Evolutionary conservation across 2,329 filamentous ascomycete genomes (phyloP).

Genomic region (Sclerotinia spermophila): DNA sequence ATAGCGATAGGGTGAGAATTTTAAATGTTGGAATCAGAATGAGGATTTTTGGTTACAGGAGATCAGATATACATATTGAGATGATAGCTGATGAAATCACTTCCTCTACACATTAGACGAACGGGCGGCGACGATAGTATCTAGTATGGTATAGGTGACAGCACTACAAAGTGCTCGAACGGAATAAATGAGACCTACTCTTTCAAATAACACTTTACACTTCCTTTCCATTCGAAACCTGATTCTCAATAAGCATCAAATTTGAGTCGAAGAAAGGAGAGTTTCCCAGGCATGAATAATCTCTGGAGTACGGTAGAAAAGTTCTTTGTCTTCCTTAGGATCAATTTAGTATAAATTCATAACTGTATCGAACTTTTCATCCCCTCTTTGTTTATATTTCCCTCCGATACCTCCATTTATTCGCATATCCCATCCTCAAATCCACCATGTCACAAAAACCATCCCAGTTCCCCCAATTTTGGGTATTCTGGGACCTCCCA

Average conservation of each 20-base stretch:
- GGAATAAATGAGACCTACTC: not conserved
- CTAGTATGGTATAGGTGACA: not conserved
- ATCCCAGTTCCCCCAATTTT: not conserved
- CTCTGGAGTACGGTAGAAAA: not conserved
- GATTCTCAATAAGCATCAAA: not conserved
- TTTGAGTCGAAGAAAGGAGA: not conserved
- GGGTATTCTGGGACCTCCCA: not conserved
- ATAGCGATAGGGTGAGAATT: not conserved
- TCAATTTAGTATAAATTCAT: not conserved
- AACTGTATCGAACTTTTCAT: not conserved
- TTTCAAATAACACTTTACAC: not conserved
- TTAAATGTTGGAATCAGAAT: not conserved
- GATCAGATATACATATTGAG: not conserved
- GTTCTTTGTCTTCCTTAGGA: not conserved
- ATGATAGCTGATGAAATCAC: not conserved
- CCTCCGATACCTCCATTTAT: not conserved
- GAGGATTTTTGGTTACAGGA: not conserved
- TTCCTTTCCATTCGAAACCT: not conserved
- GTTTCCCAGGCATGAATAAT: not conserved
- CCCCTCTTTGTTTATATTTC: not conserved
- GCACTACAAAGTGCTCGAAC: not conserved
- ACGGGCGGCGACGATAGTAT: not conserved
- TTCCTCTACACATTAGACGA: not conserved
- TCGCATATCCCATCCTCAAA: not conserved
- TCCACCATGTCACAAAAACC: not conserved